A percentile compares a stretch with the other conserved stretches of the same genome.
Conservation (phyloP, 2,329 filamentous ascomycete species). For the Rhynchosporium secalis region DNA sequence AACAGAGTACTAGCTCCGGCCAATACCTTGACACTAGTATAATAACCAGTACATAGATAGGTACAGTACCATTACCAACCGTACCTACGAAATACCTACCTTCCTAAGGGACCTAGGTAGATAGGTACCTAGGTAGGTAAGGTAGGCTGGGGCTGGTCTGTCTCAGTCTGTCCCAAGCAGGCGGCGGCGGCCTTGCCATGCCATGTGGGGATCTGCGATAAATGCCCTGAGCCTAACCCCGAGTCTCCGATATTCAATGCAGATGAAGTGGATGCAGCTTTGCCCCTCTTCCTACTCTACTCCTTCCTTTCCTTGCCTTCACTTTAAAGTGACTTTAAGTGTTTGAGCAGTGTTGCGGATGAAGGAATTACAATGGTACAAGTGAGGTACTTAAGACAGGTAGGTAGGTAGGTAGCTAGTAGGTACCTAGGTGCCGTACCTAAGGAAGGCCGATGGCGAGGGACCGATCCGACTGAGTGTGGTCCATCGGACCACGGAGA, state of each 20-base stretch:
- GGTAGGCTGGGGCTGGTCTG: no score
- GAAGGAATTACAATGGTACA: background rate
- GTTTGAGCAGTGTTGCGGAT: background rate
- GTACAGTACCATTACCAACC: no score
- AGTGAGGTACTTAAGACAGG: background rate
- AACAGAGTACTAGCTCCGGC: slow-evolving; percentile 7
- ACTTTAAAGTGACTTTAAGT: background rate
- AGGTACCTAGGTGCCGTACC: background rate
- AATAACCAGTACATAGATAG: no score
- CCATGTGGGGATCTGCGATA: slow-evolving; percentile 13
- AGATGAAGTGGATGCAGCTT: slow-evolving; percentile 16
- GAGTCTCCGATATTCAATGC: slow-evolving; percentile 23
- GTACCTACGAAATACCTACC: no score
- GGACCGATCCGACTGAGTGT: slow-evolving; percentile 5
- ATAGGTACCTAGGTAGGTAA: no score
- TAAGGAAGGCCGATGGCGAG: background rate
- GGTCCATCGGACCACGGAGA: slow-evolving; percentile 1
- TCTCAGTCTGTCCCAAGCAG: no score
- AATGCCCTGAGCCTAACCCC: slow-evolving; percentile 4
- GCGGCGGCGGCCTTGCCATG: background rate
- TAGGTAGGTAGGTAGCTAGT: background rate
- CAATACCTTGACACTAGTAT: no score
- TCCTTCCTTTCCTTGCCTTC: background rate
- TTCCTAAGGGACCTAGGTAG: no score
- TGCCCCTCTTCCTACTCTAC: background rate